Evolutionary conservation across 1,284 basidiomycete genomes (phyloP).

Genomic region (Quambalaria eucalypti): DNA sequence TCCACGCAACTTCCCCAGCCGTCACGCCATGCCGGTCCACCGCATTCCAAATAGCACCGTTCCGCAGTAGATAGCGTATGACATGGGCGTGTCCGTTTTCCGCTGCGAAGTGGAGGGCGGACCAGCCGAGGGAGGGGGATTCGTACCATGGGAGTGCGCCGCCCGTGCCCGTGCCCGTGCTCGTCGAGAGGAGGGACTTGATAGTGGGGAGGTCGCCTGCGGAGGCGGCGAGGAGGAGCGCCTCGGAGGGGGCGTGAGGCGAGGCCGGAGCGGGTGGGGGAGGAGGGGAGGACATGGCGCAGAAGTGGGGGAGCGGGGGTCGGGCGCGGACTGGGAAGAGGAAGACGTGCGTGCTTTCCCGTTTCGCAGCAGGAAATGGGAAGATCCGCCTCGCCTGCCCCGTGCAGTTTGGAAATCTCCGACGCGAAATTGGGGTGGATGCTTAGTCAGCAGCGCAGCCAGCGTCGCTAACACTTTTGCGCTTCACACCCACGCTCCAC

Average conservation of each 20-base stretch:
- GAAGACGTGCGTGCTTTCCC: no score
- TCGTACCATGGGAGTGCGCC: background rate
- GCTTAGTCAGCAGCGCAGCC: no score
- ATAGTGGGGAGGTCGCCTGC: background rate
- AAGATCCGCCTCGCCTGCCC: no score
- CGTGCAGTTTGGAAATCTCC: no score
- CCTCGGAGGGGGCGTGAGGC: background rate
- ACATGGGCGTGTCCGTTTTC: constrained; percentile 61
- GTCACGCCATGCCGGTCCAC: constrained; percentile 36
- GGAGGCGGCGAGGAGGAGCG: background rate
- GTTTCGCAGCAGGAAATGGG: no score
- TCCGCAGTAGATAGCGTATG: constrained; percentile 61
- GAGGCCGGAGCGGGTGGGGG: background rate
- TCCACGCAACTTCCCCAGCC: constrained; percentile 40
- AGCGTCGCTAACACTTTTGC: no score
- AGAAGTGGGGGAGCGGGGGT: no score
- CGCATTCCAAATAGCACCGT: constrained; percentile 85
- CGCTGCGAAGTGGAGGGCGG: constrained; percentile 78
- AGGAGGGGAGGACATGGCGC: no score
- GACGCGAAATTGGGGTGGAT: no score
- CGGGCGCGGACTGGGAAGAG: no score
- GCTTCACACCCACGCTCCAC: no score
- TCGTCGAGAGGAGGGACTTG: background rate
- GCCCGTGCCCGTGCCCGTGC: background rate
- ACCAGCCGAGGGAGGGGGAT: constrained; percentile 52